These are phyloP conservation scores for Blastomyces percursus DNA, from an alignment of 2,329 filamentous ascomycete genomes.

Conservation along the genomic window DNA sequence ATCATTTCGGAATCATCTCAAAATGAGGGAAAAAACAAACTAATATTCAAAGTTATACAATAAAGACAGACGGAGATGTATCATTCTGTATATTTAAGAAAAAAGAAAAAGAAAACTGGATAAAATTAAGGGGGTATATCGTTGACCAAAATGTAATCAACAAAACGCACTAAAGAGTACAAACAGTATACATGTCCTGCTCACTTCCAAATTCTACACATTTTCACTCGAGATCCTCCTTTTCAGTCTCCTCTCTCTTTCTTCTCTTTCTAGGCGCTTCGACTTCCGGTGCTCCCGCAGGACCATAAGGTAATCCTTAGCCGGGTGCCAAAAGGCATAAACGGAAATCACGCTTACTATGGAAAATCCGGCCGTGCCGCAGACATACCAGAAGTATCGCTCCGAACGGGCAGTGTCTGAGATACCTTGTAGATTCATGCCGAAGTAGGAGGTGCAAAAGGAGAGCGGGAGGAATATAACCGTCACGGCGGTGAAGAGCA, in stretches of 20 bases:
- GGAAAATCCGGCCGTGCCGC: background rate
- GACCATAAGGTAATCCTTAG: background rate
- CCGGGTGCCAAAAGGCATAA: conserved; percentile 3
- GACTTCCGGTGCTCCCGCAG: conserved; percentile 2
- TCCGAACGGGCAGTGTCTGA: conserved; percentile 10
- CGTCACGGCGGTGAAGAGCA: conserved; percentile 15
- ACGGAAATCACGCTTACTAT: conserved; percentile 1
- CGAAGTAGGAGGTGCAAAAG: conserved; percentile 15
- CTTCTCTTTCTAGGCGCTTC: background rate
- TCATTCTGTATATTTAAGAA: background rate
- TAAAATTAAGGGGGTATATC: background rate
- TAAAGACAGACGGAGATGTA: background rate
- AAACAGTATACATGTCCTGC: background rate
- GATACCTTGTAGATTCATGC: conserved; percentile 18
- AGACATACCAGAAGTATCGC: conserved; percentile 14
- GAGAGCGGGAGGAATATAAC: conserved; percentile 15
- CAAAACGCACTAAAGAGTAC: background rate
- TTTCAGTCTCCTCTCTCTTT: background rate
- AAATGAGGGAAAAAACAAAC: background rate
- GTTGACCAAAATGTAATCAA: background rate
- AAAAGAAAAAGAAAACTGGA: background rate
- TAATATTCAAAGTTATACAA: background rate
- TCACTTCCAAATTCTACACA: background rate
- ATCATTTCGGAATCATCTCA: background rate
- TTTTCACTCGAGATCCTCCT: background rate